Base-by-base conservation (phyloP, 2,329 filamentous ascomycete species). In the Colletotrichum cordylinicola region DNA sequence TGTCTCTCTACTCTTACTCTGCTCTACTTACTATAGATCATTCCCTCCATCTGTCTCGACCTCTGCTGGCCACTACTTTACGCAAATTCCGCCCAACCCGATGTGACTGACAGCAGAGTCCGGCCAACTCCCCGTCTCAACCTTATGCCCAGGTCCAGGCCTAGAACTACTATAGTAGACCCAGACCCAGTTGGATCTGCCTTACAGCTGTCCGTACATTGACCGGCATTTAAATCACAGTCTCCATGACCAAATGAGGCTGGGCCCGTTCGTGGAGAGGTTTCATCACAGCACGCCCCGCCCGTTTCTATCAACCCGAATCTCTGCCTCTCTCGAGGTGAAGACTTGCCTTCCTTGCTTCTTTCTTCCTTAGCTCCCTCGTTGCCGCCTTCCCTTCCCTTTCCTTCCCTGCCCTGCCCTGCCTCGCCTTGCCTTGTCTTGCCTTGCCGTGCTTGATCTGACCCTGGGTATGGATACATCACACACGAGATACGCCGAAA, bases 231-330 rank as follows among this genome's bases (percentile, higher is more conserved):
- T 43, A 67, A 67, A 39, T 31, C 81, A 82, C 81, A 82, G 82
- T 55, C 27, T 39, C 79, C 81, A 84, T 85, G 83, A 82, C 84
- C 85, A 85, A 85, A 88, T 87, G 85, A 87, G 85, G 85, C 82
- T 85, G 84, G 82, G 81, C 83, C 82, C 83, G 81, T 80, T 83
- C 82, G 83, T 83, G 83, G 84, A 82, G 81, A 84, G 82, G 84
- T 85, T 84, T 83, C 82, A 83, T 82, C 84, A 81, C 82, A 81
- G 84, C 86, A 86, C 84, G 83, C 84, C 83, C 86, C 84, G 83
- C 85, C 83, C 82, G 76, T 80, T 81, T 84, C 82, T 81, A 81
- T 72, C 70, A 72, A 60, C 33, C 67, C 43, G 31, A 65, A 29
- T 39, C 21, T 18, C 7, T 37, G 27, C 37, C 62, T 48, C n/a